Evolutionary conservation across 129 eudicot species (phyloP).

Genomic region (Cynara cardunculus): DNA sequence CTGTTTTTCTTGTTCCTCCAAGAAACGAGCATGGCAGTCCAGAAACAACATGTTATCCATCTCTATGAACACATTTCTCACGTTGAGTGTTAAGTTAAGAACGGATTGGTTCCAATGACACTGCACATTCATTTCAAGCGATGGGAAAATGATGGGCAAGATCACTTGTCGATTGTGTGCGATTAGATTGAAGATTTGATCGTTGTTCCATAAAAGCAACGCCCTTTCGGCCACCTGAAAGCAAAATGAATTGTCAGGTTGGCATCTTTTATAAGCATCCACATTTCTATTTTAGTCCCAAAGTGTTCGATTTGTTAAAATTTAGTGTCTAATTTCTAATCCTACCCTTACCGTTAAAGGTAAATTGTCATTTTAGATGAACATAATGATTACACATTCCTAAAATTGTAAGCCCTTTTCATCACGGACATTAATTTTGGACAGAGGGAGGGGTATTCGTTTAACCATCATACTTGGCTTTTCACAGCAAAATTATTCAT

Average conservation of each 20-base stretch:
- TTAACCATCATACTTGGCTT: too few species aligned
- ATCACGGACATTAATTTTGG: neutral
- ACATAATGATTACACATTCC: too few species aligned
- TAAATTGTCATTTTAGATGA: neutral
- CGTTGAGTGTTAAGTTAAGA: slow-evolving; percentile 71
- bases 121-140: slow-evolving; percentile 68
- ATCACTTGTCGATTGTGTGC: slow-evolving; percentile 78
- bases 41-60: slow-evolving; percentile 72
- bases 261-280: neutral
- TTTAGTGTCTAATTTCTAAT: too few species aligned
- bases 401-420: neutral
- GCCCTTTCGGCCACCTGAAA: slow-evolving; percentile 95
- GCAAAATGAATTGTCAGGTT: neutral
- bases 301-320: neutral
- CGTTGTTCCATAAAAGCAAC: slow-evolving; percentile 87
- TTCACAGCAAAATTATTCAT: too few species aligned
- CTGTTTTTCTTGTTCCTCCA: slow-evolving; percentile 54
- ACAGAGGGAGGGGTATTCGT: too few species aligned
- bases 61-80: slow-evolving; percentile 65
- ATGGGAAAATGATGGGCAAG: slow-evolving; percentile 76
- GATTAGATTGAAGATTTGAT: slow-evolving; percentile 67
- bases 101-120: slow-evolving; percentile 93
- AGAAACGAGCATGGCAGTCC: slow-evolving; percentile 58
- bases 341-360: neutral
- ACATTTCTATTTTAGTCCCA: neutral